phyloP scores from a whole-genome alignment of 805 yeast genomes.

The Kazachstania africana region DNA sequence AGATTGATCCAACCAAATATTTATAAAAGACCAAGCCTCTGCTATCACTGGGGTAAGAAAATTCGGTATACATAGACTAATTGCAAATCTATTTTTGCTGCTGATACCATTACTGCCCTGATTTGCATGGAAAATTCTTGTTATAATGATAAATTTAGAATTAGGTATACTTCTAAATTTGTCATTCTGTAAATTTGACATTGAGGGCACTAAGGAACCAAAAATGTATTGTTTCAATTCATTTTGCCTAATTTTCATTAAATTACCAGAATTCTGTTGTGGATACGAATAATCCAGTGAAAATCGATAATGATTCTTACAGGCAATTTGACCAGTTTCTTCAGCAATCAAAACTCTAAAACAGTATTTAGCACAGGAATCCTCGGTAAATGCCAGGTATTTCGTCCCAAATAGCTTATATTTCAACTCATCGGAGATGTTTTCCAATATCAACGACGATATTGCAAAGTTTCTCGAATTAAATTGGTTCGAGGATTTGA shows the following conservation, averaged over 20 bases:
- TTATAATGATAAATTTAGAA: conserved; percentile 23
- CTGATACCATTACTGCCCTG: background rate
- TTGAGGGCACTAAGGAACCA: conserved; percentile 29
- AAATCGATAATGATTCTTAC: conserved; percentile 26
- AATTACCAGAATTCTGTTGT: conserved; percentile 9
- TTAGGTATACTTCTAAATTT: conserved; percentile 21
- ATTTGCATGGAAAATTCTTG: conserved; percentile 23
- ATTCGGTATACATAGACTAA: conserved; percentile 24
- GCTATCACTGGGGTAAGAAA: conserved; percentile 20
- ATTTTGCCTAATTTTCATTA: conserved; percentile 21
- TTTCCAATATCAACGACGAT: conserved; percentile 14
- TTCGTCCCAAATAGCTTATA: conserved; percentile 20
- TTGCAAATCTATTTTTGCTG: conserved; percentile 21
- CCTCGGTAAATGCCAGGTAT: conserved; percentile 5
- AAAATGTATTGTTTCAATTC: conserved; percentile 30
- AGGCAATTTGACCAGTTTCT: conserved; percentile 28
- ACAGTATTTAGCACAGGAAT: conserved; percentile 6
- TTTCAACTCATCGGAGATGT: conserved; percentile 20
- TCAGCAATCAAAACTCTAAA: conserved; percentile 28
- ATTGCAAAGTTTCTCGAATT: background rate
- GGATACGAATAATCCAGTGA: conserved; percentile 25
- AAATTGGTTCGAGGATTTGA: too few species aligned
- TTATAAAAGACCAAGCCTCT: conserved; percentile 25
- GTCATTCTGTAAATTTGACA: conserved; percentile 16
- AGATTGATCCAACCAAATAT: conserved; percentile 21